Base-by-base conservation (phyloP, 2,329 filamentous ascomycete genomes). In the Exophiala calicioides region DNA sequence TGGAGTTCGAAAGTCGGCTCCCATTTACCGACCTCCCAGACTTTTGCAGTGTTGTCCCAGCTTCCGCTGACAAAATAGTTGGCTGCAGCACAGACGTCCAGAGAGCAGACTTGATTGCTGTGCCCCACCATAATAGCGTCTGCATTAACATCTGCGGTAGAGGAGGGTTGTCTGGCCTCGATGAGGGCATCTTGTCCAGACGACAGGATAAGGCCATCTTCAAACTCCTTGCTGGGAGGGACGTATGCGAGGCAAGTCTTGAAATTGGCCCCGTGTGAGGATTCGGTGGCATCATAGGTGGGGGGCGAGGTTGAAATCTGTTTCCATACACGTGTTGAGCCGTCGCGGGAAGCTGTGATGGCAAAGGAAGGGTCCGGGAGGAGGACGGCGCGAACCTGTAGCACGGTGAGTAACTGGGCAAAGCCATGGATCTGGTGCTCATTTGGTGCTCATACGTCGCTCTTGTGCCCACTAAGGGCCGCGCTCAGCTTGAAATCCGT, bases 111-210 rank as follows among this genome's bases (percentile, higher is more conserved):
- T 60, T 97, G 97, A 65, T 86, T 80, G 15, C 80, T 78, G 65
- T 98, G 93, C 9, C 93, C 91, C 39, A 95, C 74, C 7, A 98
- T 77, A 53, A 97, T 76, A 16, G 88, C 85, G 58, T 95, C 88
- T 6, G 91, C 88, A 68, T 91, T 85, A 56, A 90, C 85, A 23
- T 84, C 78, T 1, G 84, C 74, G 19, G 76, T 68, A 40, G 84
- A 80, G 8, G 75, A 77, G 4, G 88, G 85, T 53, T 84, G 81
- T 62, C 90, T 84, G 37, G 94, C 88, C 65, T 97, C 91, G 60
- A 98, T 91, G 55, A 97, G 86, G 23, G 88, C 85, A 63, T 97
- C 93, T 63, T 91, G 88, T 47, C 93, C 93, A 55, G 88, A 90
- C 0, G 90, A 93, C 5, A 95, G 76, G 29, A 97, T 77, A 3